Evolutionary conservation across 2,329 filamentous ascomycete genomes (phyloP), one percentile per base, ranked within the genome.

Genomic region (Fusarium liriodendri): DNA sequence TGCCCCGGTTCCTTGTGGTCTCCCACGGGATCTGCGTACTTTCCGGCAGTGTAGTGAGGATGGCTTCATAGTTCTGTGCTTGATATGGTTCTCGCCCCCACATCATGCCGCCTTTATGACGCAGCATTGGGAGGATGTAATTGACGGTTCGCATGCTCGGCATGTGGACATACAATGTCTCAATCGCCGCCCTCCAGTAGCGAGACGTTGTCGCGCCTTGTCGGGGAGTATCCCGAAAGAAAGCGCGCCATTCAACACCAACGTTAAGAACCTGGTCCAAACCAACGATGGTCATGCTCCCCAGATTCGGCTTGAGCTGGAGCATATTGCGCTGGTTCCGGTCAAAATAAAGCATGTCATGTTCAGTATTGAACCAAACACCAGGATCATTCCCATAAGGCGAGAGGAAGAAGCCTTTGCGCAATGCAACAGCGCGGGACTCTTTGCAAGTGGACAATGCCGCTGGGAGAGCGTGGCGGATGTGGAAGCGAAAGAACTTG

Each of bases 331-430:
- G 70, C 22, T 78, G 75, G 29, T 79, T 79, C 52, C 78, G 75
- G 50, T 79, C 77, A 27, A 82, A 73, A 50, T 81, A 81, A 16
- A 83, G 69, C 16, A 82, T 67, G 59, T 81, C 78, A 0, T 67
- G 66, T 22, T 74, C 62, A 2, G 77, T 72, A 18, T 72, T 79
- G 62, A 81, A 81, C 77, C 77, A 80, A 5, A 69, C 57, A 2
- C 77, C 76, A 9, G 75, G 66, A 27, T 62, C 37, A 3, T 63
- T 22, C 18, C 42, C 62, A 14, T 54, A 57, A 1, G 65, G 47
- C 5, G 73, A 71, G 18, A 82, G 59, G 59, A 79, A 77, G 72
- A 78, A 79, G 16, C 79, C 78, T 9, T 71, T 69, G 16, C 73
- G 76, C 14, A 77, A 69, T 2, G 79, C 79, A 7, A 76, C 66